Percentiles rank a stretch among this genome's conserved stretches.
phyloP scores from a whole-genome alignment of 257 asterid genomes.

The Echites panduratus region DNA sequence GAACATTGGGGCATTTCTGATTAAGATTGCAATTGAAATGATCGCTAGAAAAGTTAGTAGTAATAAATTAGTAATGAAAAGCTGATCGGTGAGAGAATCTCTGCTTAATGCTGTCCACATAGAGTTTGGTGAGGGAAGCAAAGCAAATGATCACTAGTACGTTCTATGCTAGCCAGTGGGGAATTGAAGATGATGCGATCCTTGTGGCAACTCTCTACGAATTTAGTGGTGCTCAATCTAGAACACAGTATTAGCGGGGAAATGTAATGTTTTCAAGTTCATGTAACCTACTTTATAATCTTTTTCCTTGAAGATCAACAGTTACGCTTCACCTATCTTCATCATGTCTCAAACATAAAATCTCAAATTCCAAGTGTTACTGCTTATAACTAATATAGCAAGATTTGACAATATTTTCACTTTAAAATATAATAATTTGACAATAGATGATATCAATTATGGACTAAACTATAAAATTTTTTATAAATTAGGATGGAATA shows the following conservation, averaged over 20 bases:
- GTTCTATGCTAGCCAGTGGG: constrained; percentile 23
- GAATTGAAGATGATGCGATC: constrained; percentile 29
- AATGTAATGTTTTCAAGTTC: neutral
- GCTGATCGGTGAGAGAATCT: neutral
- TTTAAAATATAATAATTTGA: too few relatives aligned
- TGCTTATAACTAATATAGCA: too few relatives aligned
- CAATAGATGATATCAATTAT: too few relatives aligned
- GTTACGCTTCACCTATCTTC: too few relatives aligned
- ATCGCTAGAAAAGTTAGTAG: too few relatives aligned
- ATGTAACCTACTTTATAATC: too few relatives aligned
- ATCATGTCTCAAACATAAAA: too few relatives aligned
- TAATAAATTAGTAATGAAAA: neutral
- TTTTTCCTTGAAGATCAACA: too few relatives aligned
- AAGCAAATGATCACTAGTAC: neutral
- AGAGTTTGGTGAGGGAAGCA: constrained; percentile 6
- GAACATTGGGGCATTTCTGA: constrained; percentile 9
- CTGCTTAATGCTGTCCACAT: constrained; percentile 3
- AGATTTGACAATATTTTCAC: too few relatives aligned
- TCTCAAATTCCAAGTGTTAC: too few relatives aligned
- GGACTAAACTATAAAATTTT: too few relatives aligned
- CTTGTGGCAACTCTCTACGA: constrained; percentile 26
- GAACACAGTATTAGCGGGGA: constrained; percentile 6
- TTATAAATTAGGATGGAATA: too few relatives aligned
- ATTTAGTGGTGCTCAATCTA: constrained; percentile 1
- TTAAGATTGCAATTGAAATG: neutral